These are phyloP conservation scores for Cavenderia fasciculata DNA, from an alignment of 78 protist species.

Conservation along the genomic window DNA sequence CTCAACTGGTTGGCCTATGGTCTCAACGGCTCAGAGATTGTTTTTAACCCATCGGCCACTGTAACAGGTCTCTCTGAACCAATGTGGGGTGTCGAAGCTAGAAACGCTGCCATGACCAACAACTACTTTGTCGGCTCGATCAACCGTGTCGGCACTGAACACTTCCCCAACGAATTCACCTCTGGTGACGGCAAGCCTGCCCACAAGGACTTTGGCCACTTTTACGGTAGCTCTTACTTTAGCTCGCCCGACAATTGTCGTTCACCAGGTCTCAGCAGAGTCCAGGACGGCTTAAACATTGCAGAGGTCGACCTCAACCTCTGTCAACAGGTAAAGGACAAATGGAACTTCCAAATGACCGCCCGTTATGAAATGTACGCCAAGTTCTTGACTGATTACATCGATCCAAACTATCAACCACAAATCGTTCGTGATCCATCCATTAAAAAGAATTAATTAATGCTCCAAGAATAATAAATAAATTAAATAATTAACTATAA, in stretches of 20 bases:
- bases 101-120: constrained; percentile 89
- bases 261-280: constrained; percentile 89
- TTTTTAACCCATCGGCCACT: constrained; percentile 96
- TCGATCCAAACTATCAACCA: constrained; percentile 74
- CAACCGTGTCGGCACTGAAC: constrained; percentile 95
- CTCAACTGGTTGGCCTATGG: constrained; percentile 93
- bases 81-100: constrained; percentile 95
- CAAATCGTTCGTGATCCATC: constrained; percentile 77
- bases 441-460: constrained; percentile 29
- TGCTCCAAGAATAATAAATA: background rate
- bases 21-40: constrained; percentile 95
- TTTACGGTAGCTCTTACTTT: constrained; percentile 94
- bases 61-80: constrained; percentile 94
- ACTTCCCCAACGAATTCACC: constrained; percentile 95
- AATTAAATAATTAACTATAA: no score
- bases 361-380: constrained; percentile 76
- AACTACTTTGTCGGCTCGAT: constrained; percentile 89
- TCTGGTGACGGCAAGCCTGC: constrained; percentile 94
- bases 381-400: constrained; percentile 65
- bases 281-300: constrained; percentile 91
- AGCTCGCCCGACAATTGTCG: constrained; percentile 93
- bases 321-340: constrained; percentile 90
- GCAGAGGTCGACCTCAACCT: constrained; percentile 95
- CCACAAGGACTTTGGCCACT: constrained; percentile 97
- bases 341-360: constrained; percentile 93